phyloP scores from a whole-genome alignment of 2,329 filamentous ascomycete genomes.

The Microcera coccophila region DNA sequence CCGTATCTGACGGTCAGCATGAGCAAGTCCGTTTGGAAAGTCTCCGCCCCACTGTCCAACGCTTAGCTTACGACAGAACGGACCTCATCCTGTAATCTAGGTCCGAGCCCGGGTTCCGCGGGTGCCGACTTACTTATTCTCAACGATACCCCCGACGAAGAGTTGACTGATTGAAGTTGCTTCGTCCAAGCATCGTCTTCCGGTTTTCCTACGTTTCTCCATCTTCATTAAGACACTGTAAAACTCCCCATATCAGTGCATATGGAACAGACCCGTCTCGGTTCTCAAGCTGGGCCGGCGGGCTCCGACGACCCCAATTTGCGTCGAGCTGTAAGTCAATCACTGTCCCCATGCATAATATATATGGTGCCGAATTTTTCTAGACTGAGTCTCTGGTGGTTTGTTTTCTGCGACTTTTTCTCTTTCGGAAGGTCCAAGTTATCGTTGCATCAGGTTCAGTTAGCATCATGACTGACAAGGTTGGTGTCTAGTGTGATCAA shows the following conservation, averaged over 20 bases:
- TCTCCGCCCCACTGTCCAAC: no score
- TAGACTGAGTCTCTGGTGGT: background rate
- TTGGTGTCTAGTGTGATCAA: conserved; percentile 41
- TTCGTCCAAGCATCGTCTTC: background rate
- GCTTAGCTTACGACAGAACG: no score
- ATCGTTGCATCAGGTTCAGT: background rate
- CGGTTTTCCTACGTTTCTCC: background rate
- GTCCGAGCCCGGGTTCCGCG: no score
- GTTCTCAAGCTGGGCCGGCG: conserved; percentile 24
- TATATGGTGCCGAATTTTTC: background rate
- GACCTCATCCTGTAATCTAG: no score
- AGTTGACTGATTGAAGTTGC: background rate
- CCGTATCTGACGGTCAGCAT: no score
- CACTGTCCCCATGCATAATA: background rate
- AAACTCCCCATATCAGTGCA: background rate
- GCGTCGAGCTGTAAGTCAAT: conserved; percentile 36
- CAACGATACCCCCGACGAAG: background rate
- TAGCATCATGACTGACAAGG: background rate
- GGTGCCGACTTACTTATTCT: background rate
- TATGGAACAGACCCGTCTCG: conserved; percentile 18
- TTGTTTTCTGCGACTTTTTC: background rate
- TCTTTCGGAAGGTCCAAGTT: background rate
- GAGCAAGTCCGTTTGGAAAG: no score
- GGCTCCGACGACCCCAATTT: conserved; percentile 32
- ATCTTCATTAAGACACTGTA: background rate